Evolutionary conservation across 768 basidiomycete species (phyloP).

Genomic region (Leccinum pellstonianum): DNA sequence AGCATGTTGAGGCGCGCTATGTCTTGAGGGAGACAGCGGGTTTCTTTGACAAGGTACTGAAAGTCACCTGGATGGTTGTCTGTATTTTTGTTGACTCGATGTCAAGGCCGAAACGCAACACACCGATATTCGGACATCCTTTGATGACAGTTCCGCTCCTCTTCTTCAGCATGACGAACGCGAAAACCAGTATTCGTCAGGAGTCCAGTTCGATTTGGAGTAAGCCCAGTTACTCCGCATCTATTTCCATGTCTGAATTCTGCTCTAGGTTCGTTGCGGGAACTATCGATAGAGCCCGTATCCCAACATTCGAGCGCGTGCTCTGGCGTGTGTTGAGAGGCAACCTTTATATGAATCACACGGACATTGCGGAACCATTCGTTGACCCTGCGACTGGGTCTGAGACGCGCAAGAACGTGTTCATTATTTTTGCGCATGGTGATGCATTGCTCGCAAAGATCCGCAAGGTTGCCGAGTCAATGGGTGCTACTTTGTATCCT

Average conservation of each 20-base stretch:
- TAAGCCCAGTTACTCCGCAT: conserved; percentile 35
- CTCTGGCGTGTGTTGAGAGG: conserved; percentile 98
- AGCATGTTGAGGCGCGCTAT: conserved; percentile 90
- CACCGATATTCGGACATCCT: conserved; percentile 78
- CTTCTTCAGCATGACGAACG: conserved; percentile 90
- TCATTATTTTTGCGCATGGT: conserved; percentile 99
- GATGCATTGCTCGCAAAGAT: conserved; percentile 92
- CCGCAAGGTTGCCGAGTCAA: conserved; percentile 97
- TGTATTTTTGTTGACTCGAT: conserved; percentile 9
- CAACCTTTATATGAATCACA: conserved; percentile 98
- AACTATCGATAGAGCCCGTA: conserved; percentile 88
- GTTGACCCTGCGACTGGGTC: conserved; percentile 79
- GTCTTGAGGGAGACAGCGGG: conserved; percentile 94
- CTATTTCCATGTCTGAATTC: not conserved
- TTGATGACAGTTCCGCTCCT: conserved; percentile 90
- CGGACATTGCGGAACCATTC: conserved; percentile 91
- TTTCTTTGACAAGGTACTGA: conserved; percentile 80
- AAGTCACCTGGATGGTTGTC: conserved; percentile 19
- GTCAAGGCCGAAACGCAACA: conserved; percentile 75
- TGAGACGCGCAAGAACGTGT: conserved; percentile 95
- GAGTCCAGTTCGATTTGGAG: conserved; percentile 85
- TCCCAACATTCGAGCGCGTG: conserved; percentile 94
- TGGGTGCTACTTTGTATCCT: conserved; percentile 95
- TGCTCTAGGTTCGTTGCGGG: conserved; percentile 85
- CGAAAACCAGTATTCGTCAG: conserved; percentile 57